Evolutionary conservation across 768 basidiomycete species (phyloP).

Genomic region (Mycena epipterygia): DNA sequence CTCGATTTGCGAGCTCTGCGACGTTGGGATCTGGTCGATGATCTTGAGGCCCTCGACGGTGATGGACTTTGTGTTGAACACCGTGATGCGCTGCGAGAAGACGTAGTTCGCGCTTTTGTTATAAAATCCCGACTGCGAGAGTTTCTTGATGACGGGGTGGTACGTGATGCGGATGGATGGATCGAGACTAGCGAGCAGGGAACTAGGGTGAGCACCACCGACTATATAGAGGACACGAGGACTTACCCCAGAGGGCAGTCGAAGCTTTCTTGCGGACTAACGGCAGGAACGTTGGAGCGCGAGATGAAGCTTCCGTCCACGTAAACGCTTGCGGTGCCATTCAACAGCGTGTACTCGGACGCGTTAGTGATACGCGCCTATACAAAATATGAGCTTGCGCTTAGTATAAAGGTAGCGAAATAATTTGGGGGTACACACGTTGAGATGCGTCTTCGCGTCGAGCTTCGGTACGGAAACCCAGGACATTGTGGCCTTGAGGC

Average conservation of each 20-base stretch:
- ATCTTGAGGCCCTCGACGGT: constrained; percentile 49
- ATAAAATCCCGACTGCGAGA: constrained; percentile 51
- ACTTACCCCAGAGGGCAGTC: constrained; percentile 61
- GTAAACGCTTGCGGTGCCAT: constrained; percentile 64
- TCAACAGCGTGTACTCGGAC: constrained; percentile 65
- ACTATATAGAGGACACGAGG: not conserved
- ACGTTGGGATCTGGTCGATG: constrained; percentile 55
- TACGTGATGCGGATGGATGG: constrained; percentile 57
- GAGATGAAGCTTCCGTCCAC: constrained; percentile 71
- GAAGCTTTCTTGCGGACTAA: constrained; percentile 60
- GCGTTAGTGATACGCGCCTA: constrained; percentile 67
- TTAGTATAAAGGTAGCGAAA: not conserved
- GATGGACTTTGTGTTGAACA: constrained; percentile 53
- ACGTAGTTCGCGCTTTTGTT: constrained; percentile 47
- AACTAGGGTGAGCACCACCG: not conserved
- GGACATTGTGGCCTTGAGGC: constrained; percentile 54
- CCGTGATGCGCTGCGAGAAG: constrained; percentile 54
- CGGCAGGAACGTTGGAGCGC: constrained; percentile 55
- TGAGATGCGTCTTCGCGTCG: constrained; percentile 55
- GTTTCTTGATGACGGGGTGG: constrained; percentile 52
- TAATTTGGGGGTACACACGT: constrained; percentile 39
- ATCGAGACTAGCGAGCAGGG: constrained; percentile 48
- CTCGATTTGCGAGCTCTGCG: constrained; percentile 43
- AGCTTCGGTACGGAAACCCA: constrained; percentile 59
- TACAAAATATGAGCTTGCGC: not conserved